Evolutionary conservation across 352 stramenopile genomes (phyloP), one percentile per base, ranked within the genome.

Genomic region (Phytopythium boreale): DNA sequence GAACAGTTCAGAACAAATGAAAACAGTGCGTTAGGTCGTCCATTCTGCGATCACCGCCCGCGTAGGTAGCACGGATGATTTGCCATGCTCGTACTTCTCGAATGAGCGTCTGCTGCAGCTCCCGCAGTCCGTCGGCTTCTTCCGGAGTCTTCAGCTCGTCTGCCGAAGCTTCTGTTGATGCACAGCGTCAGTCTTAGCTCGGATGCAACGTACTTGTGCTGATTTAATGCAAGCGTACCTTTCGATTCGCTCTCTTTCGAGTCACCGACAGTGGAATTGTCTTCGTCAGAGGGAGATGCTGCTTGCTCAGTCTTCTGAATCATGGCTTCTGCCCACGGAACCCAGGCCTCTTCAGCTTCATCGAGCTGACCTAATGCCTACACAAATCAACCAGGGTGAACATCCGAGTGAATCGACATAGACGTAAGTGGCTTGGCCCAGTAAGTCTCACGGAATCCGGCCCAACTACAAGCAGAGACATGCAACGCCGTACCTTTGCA

Each of bases 311-410:
- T 77, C 79, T 90, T 85, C 52, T 79, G 61, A 11, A 93, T 60
- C 22, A 91, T 69, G 14, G 79, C 81, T 71, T 87, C 56, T 10
- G 84, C 84, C 84, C 84, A 93, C 1, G 80, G 70, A 2, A 90
- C 43, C 59, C 82, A 79, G 15, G 67, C 79, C 46, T 79, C 74
- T 56, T 93, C 82, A 0, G 67, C 61, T 60, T 80, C 79, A 59
- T 88, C 80, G 2, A 93, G 53, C 29, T 84, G 65, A 0, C 80
- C 84, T 22, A 69, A 66, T 9, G 62, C 56, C 81, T 90, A 20
- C 41, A 47, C n/a, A 37, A 5, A 29, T 63, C 24, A 59, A 62
- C 12, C n/a, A n/a, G n/a, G n/a, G n/a, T 19, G 17, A 29, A 36
- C 5, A 20, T 34, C 29, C n/a, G 8, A 51, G 37, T 8, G 4